Percentiles rank a stretch among this genome's conserved stretches.
phyloP scores from a whole-genome alignment of 1,284 basidiomycete species.

The Apiotrichum montevideense region DNA sequence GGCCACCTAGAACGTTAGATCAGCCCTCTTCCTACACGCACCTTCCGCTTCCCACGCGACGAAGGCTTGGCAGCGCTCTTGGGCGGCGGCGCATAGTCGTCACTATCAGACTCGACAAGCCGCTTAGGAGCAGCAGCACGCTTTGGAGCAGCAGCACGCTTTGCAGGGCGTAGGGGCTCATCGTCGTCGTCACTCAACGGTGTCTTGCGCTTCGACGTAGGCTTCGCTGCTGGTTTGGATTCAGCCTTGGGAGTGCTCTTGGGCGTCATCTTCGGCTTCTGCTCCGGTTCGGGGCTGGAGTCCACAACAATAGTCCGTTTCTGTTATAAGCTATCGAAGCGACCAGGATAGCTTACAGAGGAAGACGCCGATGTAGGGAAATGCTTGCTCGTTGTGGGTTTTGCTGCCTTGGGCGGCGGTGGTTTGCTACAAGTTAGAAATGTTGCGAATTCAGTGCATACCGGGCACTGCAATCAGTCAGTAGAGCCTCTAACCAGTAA shows the following conservation, averaged over 20 bases:
- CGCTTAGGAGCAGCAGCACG: background rate
- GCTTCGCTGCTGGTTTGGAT: background rate
- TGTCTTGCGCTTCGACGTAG: conserved; percentile 8
- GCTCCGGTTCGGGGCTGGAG: conserved; percentile 3
- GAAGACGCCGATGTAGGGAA: conserved; percentile 14
- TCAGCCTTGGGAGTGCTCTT: conserved; percentile 11
- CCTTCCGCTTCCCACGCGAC: conserved; percentile 37
- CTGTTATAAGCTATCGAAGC: conserved; percentile 5
- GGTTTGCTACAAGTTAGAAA: background rate
- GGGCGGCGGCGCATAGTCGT: conserved; percentile 27
- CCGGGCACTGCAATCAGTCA: background rate
- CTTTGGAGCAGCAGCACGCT: conserved; percentile 1
- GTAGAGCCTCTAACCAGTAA: background rate
- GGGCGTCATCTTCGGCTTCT: conserved; percentile 1
- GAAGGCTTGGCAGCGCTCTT: conserved; percentile 25
- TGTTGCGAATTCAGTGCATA: background rate
- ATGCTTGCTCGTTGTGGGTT: conserved; percentile 30
- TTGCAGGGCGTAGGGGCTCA: background rate
- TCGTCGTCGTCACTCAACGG: conserved; percentile 6
- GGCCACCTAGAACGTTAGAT: background rate
- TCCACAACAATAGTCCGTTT: conserved; percentile 9
- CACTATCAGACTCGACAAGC: conserved; percentile 16
- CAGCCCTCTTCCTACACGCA: conserved; percentile 1
- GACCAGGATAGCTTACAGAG: conserved; percentile 8
- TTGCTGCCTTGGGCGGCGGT: conserved; percentile 6